These are phyloP conservation scores for Fusarium nygamai DNA, from an alignment of 2,329 filamentous ascomycete species.

Conservation along the genomic window DNA sequence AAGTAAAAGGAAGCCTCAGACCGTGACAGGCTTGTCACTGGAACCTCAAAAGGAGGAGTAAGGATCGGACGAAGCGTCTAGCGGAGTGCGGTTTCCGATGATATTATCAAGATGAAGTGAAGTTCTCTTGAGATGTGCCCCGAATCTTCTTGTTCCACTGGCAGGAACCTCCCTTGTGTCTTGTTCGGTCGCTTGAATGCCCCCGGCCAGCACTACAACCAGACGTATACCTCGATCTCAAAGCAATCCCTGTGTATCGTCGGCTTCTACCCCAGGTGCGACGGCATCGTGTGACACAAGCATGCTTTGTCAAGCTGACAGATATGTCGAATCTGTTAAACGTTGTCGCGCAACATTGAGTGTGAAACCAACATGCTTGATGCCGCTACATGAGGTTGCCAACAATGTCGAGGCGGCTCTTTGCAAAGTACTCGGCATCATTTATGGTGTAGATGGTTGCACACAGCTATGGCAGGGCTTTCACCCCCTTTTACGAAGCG, in stretches of 20 bases:
- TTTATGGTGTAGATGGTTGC: neutral
- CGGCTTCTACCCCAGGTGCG: constrained; percentile 22
- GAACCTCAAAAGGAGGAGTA: neutral
- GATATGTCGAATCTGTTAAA: constrained; percentile 11
- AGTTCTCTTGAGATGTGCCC: neutral
- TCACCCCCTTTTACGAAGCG: neutral
- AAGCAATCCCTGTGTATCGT: constrained; percentile 17
- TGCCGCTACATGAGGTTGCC: neutral
- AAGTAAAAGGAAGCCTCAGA: neutral
- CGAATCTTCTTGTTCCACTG: neutral
- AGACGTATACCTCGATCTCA: constrained; percentile 8
- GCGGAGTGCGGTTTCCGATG: neutral
- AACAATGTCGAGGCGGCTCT: neutral
- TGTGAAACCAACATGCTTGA: neutral
- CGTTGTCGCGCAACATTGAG: neutral
- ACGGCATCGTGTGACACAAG: constrained; percentile 6
- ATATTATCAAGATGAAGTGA: neutral
- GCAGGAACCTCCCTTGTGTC: neutral
- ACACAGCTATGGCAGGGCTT: neutral
- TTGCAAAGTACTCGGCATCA: constrained; percentile 22
- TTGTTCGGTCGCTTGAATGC: constrained; percentile 11
- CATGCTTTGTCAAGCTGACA: constrained; percentile 37
- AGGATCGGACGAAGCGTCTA: neutral
- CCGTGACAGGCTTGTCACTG: neutral
- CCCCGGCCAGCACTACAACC: constrained; percentile 10